Evolutionary conservation across 257 asterid species (phyloP).

Genomic region (Capsicum baccatum): DNA sequence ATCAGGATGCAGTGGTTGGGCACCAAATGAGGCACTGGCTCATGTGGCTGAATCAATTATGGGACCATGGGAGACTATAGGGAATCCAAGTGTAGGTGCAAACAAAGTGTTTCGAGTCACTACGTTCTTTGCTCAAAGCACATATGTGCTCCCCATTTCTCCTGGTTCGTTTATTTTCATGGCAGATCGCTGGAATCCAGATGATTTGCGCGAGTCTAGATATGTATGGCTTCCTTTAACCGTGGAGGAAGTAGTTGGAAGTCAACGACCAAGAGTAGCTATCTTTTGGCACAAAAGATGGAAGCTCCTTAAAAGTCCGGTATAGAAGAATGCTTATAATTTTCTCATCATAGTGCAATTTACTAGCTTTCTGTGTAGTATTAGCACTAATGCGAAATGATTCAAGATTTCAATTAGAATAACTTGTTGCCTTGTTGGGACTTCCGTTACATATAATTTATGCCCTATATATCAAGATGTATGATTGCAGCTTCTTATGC

Average conservation of each 20-base stretch:
- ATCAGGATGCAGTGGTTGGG: constrained; percentile 90
- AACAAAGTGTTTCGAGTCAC: constrained; percentile 58
- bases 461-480: constrained; percentile 14
- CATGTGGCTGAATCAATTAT: constrained; percentile 70
- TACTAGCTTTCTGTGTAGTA: neutral
- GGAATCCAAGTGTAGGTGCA: constrained; percentile 84
- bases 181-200: constrained; percentile 82
- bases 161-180: constrained; percentile 62
- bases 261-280: constrained; percentile 60
- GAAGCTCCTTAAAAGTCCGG: constrained; percentile 47
- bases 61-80: constrained; percentile 85
- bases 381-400: neutral
- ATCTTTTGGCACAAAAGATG: constrained; percentile 75
- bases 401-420: neutral
- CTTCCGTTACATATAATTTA: neutral
- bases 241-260: constrained; percentile 47
- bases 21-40: constrained; percentile 77
- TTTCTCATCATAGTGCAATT: constrained; percentile 14
- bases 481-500: constrained; percentile 19
- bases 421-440: neutral
- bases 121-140: constrained; percentile 71
- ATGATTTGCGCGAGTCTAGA: constrained; percentile 66
- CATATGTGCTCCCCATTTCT: constrained; percentile 65
- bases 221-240: constrained; percentile 77
- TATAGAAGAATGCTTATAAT: neutral